These are phyloP conservation scores for Piper longum DNA, from an alignment of 164 flowering plant species.

Conservation along the genomic window DNA sequence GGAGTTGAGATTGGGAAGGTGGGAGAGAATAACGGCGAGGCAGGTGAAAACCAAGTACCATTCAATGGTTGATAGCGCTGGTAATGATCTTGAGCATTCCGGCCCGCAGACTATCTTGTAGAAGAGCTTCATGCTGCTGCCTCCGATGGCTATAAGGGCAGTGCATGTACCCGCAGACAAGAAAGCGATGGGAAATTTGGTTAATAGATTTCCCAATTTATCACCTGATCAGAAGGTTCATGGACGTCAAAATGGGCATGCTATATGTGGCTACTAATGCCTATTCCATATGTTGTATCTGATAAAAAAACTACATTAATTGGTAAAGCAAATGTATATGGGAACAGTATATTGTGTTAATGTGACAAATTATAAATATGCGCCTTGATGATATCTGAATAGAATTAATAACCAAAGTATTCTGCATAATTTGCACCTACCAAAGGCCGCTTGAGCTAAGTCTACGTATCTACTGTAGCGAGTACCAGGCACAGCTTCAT, in stretches of 20 bases:
- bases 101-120: constrained; percentile 30
- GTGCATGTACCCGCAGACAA: constrained; percentile 67
- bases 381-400: too few relatives aligned
- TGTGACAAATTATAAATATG: too few relatives aligned
- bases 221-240: constrained; percentile 26
- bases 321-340: too few relatives aligned
- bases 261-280: too few relatives aligned
- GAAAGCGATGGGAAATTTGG: constrained; percentile 42
- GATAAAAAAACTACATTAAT: too few relatives aligned
- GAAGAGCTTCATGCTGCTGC: constrained; percentile 36
- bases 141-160: constrained; percentile 47
- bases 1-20: constrained; percentile 66
- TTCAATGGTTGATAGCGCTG: constrained; percentile 36
- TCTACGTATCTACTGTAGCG: constrained; percentile 59
- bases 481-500: constrained; percentile 37
- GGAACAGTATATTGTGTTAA: too few relatives aligned
- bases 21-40: constrained; percentile 36
- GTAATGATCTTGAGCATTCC: constrained; percentile 14
- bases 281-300: too few relatives aligned
- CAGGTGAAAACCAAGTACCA: constrained; percentile 67
- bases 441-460: constrained; percentile 45
- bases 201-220: constrained; percentile 29
- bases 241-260: too few relatives aligned
- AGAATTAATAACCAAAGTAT: too few relatives aligned
- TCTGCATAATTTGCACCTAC: constrained; percentile 16